Percentiles rank a stretch among this genome's conserved stretches.
phyloP scores from a whole-genome alignment of 257 asterid species.

The Solanum dulcamara region DNA sequence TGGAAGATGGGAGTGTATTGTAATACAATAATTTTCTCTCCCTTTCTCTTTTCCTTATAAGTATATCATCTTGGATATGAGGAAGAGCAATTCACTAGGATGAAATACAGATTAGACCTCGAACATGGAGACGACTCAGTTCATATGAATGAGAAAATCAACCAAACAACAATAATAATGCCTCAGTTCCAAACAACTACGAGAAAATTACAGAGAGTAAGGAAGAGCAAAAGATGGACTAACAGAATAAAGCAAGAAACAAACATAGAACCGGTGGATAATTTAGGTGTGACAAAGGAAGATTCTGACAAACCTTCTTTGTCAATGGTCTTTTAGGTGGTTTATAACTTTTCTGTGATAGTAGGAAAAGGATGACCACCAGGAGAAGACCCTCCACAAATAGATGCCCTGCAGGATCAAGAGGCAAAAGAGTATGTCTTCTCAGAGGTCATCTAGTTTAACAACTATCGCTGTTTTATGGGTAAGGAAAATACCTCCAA shows the following conservation, averaged over 20 bases:
- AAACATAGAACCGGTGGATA: not conserved
- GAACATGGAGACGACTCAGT: not conserved
- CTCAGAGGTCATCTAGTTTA: not conserved
- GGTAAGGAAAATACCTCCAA: constrained; percentile 44
- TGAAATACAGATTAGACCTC: not conserved
- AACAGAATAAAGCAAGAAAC: not conserved
- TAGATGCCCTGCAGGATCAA: constrained; percentile 63
- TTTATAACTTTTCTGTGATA: constrained; percentile 82
- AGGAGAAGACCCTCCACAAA: constrained; percentile 87
- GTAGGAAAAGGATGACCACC: constrained; percentile 71
- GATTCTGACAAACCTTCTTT: constrained; percentile 40
- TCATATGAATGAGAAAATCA: not conserved
- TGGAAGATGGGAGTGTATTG: not conserved
- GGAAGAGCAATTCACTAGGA: not conserved
- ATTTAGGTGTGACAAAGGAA: not conserved
- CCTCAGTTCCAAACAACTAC: not conserved
- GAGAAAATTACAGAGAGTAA: not conserved
- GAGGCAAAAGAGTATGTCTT: not conserved
- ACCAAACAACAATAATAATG: not conserved
- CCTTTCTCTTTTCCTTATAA: not conserved
- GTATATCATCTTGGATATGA: not conserved
- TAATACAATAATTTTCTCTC: not conserved
- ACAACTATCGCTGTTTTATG: not conserved
- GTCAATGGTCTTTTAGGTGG: constrained; percentile 98
- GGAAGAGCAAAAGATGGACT: not conserved